phyloP scores from a whole-genome alignment of 257 asterid genomes.

The Hygrophila difformis region DNA sequence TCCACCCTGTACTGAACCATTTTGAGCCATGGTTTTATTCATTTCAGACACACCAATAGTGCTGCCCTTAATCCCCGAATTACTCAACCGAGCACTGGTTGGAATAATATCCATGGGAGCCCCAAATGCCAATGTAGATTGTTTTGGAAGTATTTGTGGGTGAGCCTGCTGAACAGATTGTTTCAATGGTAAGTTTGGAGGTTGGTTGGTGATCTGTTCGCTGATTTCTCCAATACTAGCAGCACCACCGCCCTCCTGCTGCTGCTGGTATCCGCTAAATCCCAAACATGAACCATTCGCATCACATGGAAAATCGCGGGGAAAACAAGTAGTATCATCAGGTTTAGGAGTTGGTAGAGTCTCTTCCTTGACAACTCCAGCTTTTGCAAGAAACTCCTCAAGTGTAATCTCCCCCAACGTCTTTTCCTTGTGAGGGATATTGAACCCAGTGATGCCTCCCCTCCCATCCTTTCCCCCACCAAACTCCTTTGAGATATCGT shows the following conservation, averaged over 20 bases:
- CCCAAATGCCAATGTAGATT: conserved; percentile 40
- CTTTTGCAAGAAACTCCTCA: conserved; percentile 76
- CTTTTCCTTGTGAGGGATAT: conserved; percentile 53
- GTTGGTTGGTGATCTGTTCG: conserved; percentile 30
- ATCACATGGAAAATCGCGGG: conserved; percentile 32
- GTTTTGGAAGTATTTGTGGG: conserved; percentile 55
- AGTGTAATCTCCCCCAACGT: conserved; percentile 85
- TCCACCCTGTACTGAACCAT: conserved; percentile 30
- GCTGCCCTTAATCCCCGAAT: conserved; percentile 43
- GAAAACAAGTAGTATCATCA: conserved; percentile 25
- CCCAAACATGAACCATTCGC: conserved; percentile 33
- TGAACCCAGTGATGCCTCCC: conserved; percentile 24
- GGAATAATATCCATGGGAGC: conserved; percentile 45
- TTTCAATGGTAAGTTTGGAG: conserved; percentile 40
- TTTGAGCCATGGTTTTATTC: conserved; percentile 39
- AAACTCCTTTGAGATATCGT: conserved; percentile 54
- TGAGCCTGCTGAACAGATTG: conserved; percentile 5
- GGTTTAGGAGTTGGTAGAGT: conserved; percentile 37
- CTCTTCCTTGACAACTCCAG: conserved; percentile 86
- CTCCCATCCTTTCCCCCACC: conserved; percentile 26
- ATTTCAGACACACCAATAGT: conserved; percentile 42
- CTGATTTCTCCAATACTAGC: conserved; percentile 28
- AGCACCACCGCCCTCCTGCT: conserved; percentile 23
- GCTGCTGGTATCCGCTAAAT: conserved; percentile 44
- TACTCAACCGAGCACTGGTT: conserved; percentile 27